phyloP scores from a whole-genome alignment of 352 stramenopile genomes.

The Phytophthora citrophthora region DNA sequence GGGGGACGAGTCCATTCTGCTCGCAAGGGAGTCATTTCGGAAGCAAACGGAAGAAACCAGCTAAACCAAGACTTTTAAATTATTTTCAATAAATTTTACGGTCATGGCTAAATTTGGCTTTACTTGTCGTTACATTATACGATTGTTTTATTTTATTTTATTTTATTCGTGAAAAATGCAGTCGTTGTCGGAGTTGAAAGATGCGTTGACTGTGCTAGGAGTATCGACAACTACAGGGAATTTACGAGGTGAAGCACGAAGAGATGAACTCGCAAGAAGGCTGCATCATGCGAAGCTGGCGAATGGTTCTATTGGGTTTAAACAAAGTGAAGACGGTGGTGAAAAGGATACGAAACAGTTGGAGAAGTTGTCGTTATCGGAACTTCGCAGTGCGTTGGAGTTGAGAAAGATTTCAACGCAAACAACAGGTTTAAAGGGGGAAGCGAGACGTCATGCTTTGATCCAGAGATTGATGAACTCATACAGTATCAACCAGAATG shows the following conservation, averaged over 20 bases:
- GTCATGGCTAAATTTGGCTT: not conserved
- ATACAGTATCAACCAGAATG: not conserved
- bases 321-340: not conserved
- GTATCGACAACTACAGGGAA: constrained; percentile 42
- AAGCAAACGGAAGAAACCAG: not conserved
- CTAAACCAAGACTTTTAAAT: not conserved
- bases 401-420: constrained; percentile 40
- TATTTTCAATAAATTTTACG: not conserved
- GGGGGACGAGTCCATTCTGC: constrained; percentile 7
- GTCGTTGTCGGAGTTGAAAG: constrained; percentile 40
- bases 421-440: constrained; percentile 51
- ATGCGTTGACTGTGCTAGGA: constrained; percentile 38
- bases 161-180: constrained; percentile 16
- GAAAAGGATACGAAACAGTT: not conserved
- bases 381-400: constrained; percentile 49
- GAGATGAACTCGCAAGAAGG: constrained; percentile 38
- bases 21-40: not conserved
- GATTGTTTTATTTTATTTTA: too few species aligned
- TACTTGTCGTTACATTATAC: too few species aligned
- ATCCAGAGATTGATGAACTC: constrained; percentile 48
- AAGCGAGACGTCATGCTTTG: constrained; percentile 49
- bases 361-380: constrained; percentile 26
- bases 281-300: constrained; percentile 16
- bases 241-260: constrained; percentile 43
- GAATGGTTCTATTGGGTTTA: not conserved